Conservation (phyloP, 2,329 filamentous ascomycete species). For the Aspergillus sp. region DNA sequence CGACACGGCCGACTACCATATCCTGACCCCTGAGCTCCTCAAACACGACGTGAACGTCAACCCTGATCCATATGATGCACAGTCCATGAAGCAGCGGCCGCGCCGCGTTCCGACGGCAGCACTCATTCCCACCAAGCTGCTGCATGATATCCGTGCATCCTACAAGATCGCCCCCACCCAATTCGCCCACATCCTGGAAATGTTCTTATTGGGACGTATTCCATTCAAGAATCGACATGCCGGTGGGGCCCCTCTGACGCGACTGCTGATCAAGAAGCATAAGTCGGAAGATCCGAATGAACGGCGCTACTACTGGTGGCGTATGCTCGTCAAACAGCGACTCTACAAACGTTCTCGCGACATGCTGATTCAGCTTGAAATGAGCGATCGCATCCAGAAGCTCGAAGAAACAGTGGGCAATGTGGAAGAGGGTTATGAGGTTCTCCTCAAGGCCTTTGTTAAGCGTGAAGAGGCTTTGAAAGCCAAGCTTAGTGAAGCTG, state of each 20-base stretch:
- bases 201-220: slow-evolving; percentile 60
- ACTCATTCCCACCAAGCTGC: slow-evolving; percentile 51
- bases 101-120: slow-evolving; percentile 49
- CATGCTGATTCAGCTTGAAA: slow-evolving; percentile 57
- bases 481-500: slow-evolving; percentile 18
- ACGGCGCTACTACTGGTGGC: slow-evolving; percentile 63
- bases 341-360: slow-evolving; percentile 61
- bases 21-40: slow-evolving; percentile 51
- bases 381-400: slow-evolving; percentile 56
- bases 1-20: slow-evolving; percentile 59
- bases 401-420: slow-evolving; percentile 57
- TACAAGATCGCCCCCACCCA: slow-evolving; percentile 61
- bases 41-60: slow-evolving; percentile 50
- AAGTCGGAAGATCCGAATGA: slow-evolving; percentile 53
- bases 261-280: slow-evolving; percentile 47
- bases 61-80: slow-evolving; percentile 36
- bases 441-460: slow-evolving; percentile 47
- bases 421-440: slow-evolving; percentile 59
- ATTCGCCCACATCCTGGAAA: slow-evolving; percentile 61
- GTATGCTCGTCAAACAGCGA: slow-evolving; percentile 61
- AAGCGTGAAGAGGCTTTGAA: slow-evolving; percentile 28
- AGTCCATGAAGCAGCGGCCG: slow-evolving; percentile 35
- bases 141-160: slow-evolving; percentile 49
- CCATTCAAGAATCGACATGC: slow-evolving; percentile 46
- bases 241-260: slow-evolving; percentile 50